Conservation (phyloP, 225 moss, liverwort and hornwort species). For the Sphagnum tenellum region DNA sequence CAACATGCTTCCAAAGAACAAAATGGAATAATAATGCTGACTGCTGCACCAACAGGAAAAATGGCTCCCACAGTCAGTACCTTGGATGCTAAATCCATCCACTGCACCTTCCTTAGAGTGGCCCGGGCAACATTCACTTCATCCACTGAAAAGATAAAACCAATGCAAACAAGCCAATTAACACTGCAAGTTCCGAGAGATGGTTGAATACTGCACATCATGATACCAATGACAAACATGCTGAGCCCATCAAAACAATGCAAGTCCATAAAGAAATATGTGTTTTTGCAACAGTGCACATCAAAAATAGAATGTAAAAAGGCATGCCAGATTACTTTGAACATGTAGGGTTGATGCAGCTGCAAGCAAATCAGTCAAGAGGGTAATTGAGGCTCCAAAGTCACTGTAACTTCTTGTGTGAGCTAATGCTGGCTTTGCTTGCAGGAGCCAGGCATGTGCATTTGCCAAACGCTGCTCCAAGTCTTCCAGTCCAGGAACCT, state of each 20-base stretch:
- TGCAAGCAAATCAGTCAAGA: constrained; percentile 51
- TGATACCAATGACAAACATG: too few species aligned
- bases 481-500: constrained; percentile 52
- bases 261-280: too few species aligned
- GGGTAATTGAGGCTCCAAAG: constrained; percentile 32
- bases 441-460: constrained; percentile 57
- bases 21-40: too few species aligned
- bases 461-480: constrained; percentile 56
- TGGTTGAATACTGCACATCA: too few species aligned
- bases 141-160: constrained; percentile 20
- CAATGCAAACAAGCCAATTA: background rate
- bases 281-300: too few species aligned
- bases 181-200: background rate
- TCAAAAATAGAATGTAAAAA: background rate
- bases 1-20: too few species aligned
- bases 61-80: constrained; percentile 14
- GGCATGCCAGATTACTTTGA: constrained; percentile 33
- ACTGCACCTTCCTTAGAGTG: constrained; percentile 58
- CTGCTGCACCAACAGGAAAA: too few species aligned
- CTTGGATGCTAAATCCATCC: constrained; percentile 77
- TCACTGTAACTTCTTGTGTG: constrained; percentile 36
- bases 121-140: constrained; percentile 51
- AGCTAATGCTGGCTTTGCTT: constrained; percentile 34
- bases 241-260: too few species aligned
- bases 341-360: constrained; percentile 38